Evolutionary conservation across 2,329 filamentous ascomycete genomes (phyloP), one percentile per base, ranked within the genome.

Genomic region (Penicillium sp.): DNA sequence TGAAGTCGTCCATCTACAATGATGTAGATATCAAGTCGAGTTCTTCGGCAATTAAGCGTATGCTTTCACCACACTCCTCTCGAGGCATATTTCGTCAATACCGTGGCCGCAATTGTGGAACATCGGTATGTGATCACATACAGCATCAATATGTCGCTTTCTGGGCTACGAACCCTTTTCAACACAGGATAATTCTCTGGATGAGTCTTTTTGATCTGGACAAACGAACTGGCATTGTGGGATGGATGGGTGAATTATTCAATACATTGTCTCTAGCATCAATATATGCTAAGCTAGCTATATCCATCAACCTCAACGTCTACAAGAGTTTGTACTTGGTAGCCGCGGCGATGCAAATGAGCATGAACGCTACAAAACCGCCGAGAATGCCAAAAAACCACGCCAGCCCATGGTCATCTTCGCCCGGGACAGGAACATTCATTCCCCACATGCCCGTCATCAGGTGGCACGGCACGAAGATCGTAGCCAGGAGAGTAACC

Each of bases 381-480:
- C 77, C 77, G 9, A 80, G 49, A 58, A 80, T 80, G 4, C 76
- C 76, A 66, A 79, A 78, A 50, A 79, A 80, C 78, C 77, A 80
- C 7, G 53, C 69, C 35, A 79, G 58, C 2, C 70, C 68, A 2
- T 60, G 43, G 7, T 50, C 54, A n/a, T 71, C 55, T 61, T 69
- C 56, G 2, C 78, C 78, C 0, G 78, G 78, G 1, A 81, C 75
- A 13, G 65, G 58, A 13, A 81, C 77, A 57, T 81, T 80, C 78
- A 81, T 81, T 18, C 78, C 78, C 61, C 78, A 80, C 47, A 80
- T 66, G 54, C 76, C 78, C 42, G 90, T 94, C 56, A 97, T 85
- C 62, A 97, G 79, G 72, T 97, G 97, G 59, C 97, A 84, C 1
- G 94, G 94, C 57, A 97, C 92, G 18, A 99, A 85, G 62, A 97